A percentile compares a stretch with the other conserved stretches of the same genome.
phyloP scores from a whole-genome alignment of 2,329 filamentous ascomycete species.

The Hymenoscyphus scutula region DNA sequence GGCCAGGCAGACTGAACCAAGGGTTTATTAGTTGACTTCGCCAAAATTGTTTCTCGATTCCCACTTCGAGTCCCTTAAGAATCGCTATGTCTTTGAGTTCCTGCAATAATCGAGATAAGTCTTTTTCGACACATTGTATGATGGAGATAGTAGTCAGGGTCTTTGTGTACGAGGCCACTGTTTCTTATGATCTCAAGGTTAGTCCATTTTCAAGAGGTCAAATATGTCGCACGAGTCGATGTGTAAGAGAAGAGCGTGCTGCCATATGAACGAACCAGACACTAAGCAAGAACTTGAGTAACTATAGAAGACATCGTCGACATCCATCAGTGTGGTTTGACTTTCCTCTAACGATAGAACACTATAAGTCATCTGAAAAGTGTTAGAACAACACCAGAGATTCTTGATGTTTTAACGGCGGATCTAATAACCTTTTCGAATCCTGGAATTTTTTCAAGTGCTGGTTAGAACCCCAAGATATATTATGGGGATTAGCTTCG shows the following conservation, averaged over 20 bases:
- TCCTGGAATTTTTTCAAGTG: no score
- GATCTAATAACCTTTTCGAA: not conserved
- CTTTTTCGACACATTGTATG: constrained; percentile 56
- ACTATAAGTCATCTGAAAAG: constrained; percentile 34
- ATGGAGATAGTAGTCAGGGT: constrained; percentile 50
- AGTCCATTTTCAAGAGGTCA: no score
- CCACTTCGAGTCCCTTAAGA: constrained; percentile 45
- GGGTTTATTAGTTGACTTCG: constrained; percentile 16
- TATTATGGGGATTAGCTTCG: no score
- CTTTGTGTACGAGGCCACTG: constrained; percentile 55
- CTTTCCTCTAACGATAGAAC: constrained; percentile 45
- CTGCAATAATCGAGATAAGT: constrained; percentile 37
- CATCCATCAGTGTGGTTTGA: constrained; percentile 39
- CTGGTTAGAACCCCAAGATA: no score
- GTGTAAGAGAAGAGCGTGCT: no score
- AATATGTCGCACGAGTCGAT: no score
- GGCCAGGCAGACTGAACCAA: no score
- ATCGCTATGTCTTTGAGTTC: constrained; percentile 28
- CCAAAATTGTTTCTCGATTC: constrained; percentile 17
- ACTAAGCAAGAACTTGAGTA: no score
- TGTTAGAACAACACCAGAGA: not conserved
- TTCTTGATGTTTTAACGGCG: not conserved
- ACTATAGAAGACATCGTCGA: constrained; percentile 42
- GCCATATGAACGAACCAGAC: no score
- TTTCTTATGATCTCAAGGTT: no score